Evolutionary conservation across 495 filamentous ascomycete species (phyloP).

Genomic region (Trichoderma orchidacearum): DNA sequence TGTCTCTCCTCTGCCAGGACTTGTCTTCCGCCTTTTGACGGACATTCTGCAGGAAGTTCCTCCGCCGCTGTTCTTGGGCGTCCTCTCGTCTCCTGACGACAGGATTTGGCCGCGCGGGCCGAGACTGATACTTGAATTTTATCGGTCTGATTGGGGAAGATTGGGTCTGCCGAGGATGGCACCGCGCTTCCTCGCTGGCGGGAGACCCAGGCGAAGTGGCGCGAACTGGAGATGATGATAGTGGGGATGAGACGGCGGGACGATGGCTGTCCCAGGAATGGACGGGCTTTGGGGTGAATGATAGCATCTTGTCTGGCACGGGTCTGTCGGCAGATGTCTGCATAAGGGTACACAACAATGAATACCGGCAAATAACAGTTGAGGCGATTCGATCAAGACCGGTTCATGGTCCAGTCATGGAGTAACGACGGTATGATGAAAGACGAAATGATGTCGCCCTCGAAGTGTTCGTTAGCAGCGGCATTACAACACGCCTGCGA

Average conservation of each 20-base stretch:
- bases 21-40: conserved; percentile 53
- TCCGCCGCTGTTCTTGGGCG: conserved; percentile 38
- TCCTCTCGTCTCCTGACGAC: conserved; percentile 26
- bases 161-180: conserved; percentile 13
- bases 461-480: no score
- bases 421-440: background rate
- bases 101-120: conserved; percentile 21
- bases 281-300: conserved; percentile 13
- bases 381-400: background rate
- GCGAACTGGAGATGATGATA: conserved; percentile 19
- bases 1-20: conserved; percentile 48
- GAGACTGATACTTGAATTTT: conserved; percentile 17
- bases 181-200: conserved; percentile 11
- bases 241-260: conserved; percentile 16
- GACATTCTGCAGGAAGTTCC: conserved; percentile 68
- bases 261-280: conserved; percentile 16
- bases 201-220: conserved; percentile 15
- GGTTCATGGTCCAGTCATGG: background rate
- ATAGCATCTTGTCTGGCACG: conserved; percentile 15
- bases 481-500: background rate
- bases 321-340: background rate
- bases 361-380: background rate
- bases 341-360: background rate
- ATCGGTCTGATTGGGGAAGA: conserved; percentile 18
- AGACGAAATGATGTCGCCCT: no score